A percentile compares a stretch with the other conserved stretches of the same genome.
phyloP scores from a whole-genome alignment of 768 basidiomycete genomes.

The Tricholoma terreum region DNA sequence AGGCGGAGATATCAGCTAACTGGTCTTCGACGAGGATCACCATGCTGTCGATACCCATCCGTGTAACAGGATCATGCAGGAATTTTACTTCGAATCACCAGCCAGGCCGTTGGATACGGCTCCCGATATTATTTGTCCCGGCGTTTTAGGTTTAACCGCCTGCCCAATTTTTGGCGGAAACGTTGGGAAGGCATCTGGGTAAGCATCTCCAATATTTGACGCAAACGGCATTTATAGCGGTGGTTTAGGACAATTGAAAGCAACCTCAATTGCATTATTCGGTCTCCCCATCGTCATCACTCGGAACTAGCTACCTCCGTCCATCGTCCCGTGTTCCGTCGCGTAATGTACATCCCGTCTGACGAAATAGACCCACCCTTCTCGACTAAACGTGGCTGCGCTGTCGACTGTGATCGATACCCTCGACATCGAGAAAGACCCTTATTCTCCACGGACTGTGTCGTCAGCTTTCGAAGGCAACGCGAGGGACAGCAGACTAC shows the following conservation, averaged over 20 bases:
- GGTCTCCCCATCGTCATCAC: constrained; percentile 54
- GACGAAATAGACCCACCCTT: constrained; percentile 28
- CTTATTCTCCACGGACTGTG: constrained; percentile 55
- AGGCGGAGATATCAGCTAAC: constrained; percentile 58
- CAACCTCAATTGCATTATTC: constrained; percentile 67
- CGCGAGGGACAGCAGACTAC: constrained; percentile 40
- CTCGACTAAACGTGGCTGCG: constrained; percentile 51
- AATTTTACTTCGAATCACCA: constrained; percentile 62
- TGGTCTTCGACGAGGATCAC: constrained; percentile 82
- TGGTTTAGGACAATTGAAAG: constrained; percentile 54
- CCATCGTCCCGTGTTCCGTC: constrained; percentile 62
- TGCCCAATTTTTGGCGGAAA: constrained; percentile 83
- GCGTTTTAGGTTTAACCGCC: constrained; percentile 76
- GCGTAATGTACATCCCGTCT: constrained; percentile 44
- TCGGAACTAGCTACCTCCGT: constrained; percentile 58
- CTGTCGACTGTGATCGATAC: constrained; percentile 39
- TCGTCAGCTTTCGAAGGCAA: constrained; percentile 37
- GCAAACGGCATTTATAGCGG: background rate
- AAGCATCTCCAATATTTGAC: constrained; percentile 19
- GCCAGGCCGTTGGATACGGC: constrained; percentile 21
- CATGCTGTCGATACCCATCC: constrained; percentile 73
- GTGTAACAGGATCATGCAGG: constrained; percentile 73
- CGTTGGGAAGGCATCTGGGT: constrained; percentile 59
- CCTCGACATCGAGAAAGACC: constrained; percentile 67
- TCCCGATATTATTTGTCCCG: constrained; percentile 40